phyloP scores from a whole-genome alignment of 345 rosid species.

The Geranium rotundifolium region DNA sequence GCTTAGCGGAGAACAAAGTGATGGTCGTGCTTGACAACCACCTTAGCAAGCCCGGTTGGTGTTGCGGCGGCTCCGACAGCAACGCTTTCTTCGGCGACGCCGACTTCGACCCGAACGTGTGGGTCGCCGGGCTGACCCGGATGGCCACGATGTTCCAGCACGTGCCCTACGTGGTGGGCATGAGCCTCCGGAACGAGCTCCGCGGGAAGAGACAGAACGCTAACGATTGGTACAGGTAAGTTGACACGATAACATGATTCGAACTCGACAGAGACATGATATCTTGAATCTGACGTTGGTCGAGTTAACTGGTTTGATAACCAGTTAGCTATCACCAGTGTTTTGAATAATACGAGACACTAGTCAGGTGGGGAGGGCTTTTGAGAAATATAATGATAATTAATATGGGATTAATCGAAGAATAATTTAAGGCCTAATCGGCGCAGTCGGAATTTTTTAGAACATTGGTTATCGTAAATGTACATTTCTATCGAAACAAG shows the following conservation, averaged over 20 bases:
- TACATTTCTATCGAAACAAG: no score
- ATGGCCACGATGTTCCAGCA: slow-evolving; percentile 9
- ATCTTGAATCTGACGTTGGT: no score
- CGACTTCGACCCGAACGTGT: slow-evolving; percentile 12
- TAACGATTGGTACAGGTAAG: slow-evolving; percentile 19
- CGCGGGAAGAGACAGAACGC: slow-evolving; percentile 10
- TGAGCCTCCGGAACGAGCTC: slow-evolving; percentile 22
- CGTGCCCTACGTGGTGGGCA: slow-evolving; percentile 10
- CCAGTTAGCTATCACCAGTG: no score
- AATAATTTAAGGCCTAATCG: no score
- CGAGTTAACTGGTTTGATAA: no score
- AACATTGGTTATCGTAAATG: no score
- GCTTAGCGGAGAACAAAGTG: slow-evolving; percentile 2
- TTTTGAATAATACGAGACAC: no score
- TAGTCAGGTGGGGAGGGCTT: no score
- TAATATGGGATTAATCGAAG: no score
- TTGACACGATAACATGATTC: background rate
- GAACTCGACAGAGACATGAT: no score
- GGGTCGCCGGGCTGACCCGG: slow-evolving; percentile 12
- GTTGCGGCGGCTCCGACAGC: slow-evolving; percentile 12
- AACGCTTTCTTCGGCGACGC: slow-evolving; percentile 19
- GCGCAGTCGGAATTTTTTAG: no score
- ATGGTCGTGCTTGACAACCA: slow-evolving; percentile 23
- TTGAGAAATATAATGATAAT: no score
- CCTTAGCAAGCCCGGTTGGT: slow-evolving; percentile 19